Conservation (phyloP, 2,329 filamentous ascomycete species). For the Apiospora saccharicola region DNA sequence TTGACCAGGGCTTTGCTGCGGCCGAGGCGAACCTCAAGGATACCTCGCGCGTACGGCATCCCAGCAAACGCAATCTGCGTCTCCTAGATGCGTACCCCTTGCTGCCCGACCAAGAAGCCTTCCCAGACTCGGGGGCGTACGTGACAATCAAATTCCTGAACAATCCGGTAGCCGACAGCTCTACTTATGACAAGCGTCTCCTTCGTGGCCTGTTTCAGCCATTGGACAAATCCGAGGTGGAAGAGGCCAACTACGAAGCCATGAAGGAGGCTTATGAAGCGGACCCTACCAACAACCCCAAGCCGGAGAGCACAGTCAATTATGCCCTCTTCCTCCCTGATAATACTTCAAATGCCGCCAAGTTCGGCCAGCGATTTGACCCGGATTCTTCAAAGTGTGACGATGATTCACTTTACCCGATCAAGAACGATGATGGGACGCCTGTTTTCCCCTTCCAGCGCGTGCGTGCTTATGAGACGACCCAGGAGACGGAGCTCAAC, state of each 20-base stretch:
- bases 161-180: constrained; percentile 63
- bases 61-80: constrained; percentile 64
- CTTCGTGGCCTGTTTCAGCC: constrained; percentile 68
- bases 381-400: constrained; percentile 62
- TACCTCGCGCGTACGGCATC: constrained; percentile 62
- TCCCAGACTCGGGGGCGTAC: constrained; percentile 74
- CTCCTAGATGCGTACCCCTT: constrained; percentile 67
- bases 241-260: constrained; percentile 59
- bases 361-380: constrained; percentile 69
- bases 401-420: constrained; percentile 62
- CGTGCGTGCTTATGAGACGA: constrained; percentile 70
- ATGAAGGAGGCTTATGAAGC: constrained; percentile 61
- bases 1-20: constrained; percentile 65
- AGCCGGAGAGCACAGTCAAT: constrained; percentile 65
- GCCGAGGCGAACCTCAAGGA: constrained; percentile 63
- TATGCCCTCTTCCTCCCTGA: constrained; percentile 73
- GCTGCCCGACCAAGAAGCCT: constrained; percentile 71
- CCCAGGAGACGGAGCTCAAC: constrained; percentile 62
- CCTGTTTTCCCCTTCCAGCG: constrained; percentile 68
- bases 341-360: constrained; percentile 53
- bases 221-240: constrained; percentile 61
- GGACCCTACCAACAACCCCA: constrained; percentile 63
- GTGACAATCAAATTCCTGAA: constrained; percentile 73
- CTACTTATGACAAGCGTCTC: constrained; percentile 66
- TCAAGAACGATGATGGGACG: constrained; percentile 51